Conservation (phyloP, 2,329 filamentous ascomycete genomes). For the Microcyclosporella mali region DNA sequence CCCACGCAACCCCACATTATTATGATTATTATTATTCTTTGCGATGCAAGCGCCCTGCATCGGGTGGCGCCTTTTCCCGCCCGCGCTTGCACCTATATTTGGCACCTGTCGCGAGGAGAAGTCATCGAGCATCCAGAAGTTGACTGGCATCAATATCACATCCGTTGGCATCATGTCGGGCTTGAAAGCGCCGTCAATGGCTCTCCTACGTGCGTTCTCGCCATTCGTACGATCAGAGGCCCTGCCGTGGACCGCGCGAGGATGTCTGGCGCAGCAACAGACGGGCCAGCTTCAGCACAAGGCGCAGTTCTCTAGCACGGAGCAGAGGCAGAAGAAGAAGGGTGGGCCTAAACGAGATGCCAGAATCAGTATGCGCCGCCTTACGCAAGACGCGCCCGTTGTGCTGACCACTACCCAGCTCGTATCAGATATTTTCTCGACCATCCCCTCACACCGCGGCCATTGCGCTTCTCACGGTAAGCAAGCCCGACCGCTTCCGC, state of each 20-base stretch:
- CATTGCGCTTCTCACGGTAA: constrained; percentile 75
- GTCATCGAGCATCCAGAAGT: too few species aligned
- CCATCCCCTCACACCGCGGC: constrained; percentile 63
- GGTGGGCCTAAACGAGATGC: constrained; percentile 30
- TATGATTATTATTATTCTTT: too few species aligned
- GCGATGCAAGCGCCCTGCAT: too few species aligned
- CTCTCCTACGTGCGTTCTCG: constrained; percentile 25
- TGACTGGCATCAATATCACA: constrained; percentile 3
- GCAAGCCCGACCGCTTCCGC: too few species aligned
- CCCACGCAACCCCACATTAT: too few species aligned
- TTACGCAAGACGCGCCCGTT: neutral
- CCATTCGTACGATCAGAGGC: constrained; percentile 14
- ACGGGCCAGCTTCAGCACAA: constrained; percentile 16
- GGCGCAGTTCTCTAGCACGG: constrained; percentile 33
- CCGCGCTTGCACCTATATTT: too few species aligned
- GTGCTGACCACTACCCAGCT: constrained; percentile 36
- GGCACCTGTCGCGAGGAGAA: too few species aligned
- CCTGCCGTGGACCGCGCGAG: constrained; percentile 21
- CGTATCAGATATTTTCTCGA: constrained; percentile 64
- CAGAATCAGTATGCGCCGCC: constrained; percentile 25
- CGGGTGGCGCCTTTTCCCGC: too few species aligned
- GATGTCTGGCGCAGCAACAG: constrained; percentile 17
- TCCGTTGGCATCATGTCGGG: constrained; percentile 1
- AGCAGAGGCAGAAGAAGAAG: constrained; percentile 34
- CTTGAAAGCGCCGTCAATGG: constrained; percentile 25